Evolutionary conservation across 139 green algal genomes (phyloP), one percentile per base, ranked within the genome.

Genomic region (Bryopsis sp.): DNA sequence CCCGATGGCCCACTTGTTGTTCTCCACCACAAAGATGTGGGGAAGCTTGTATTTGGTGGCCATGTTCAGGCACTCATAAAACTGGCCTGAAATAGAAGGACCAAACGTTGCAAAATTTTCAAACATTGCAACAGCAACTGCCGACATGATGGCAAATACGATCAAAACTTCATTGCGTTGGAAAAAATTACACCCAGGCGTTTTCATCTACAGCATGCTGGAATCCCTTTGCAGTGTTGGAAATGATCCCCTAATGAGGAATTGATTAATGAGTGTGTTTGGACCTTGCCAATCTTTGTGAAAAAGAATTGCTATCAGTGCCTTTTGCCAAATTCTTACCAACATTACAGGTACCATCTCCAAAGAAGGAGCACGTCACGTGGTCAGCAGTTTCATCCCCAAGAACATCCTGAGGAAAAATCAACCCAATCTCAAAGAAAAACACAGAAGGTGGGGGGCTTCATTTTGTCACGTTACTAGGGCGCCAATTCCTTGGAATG

Each of bases 1-100:
- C 79, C 93, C 93, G 72, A 98, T 98, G 65, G 93, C 93, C 93
- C 93, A 96, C 76, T 88, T 79, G 84, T 98, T 98, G 85, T 98
- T 98, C 82, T 98, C 93, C 60, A 97, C 93, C 57, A 98, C 93
- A 65, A 98, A 98, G 67, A 98, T 95, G 84, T 90, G 87, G 36
- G 93, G 93, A 73, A 98, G 90, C 83, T 97, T 97, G 86, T 97
- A 97, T 31, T 96, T 82, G 2, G 83, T 75, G 0, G 93, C 93
- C 93, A 98, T 98, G 85, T 98, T 98, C 54, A 98, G 87, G 58
- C 81, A 96, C 87, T 64, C 47, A 62, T 74, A 69, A 29, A 69
- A 69, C n/a, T 69, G 62, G 6, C 62, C 62, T 69, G 37, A 29
- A 57, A 8, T 29, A 57, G 3, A 19, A 26, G 11, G 11, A 35